Percentiles rank a stretch among this genome's conserved stretches.
Evolutionary conservation across 345 rosid genomes (phyloP).

Genomic region (Hibiscus tridactylites): DNA sequence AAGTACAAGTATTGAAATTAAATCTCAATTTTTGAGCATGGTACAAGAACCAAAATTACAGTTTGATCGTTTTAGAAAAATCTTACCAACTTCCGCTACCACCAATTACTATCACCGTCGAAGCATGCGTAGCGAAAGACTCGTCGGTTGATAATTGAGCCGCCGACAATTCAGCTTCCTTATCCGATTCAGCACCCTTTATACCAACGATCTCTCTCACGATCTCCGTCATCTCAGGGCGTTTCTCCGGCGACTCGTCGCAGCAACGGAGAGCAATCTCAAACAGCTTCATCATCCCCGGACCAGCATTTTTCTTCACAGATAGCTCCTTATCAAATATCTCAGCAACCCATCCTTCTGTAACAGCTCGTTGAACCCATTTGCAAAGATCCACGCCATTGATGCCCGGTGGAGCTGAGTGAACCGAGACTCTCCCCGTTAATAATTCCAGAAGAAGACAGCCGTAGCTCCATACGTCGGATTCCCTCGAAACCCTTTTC

Average conservation of each 20-base stretch:
- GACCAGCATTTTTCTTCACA: slow-evolving; percentile 21
- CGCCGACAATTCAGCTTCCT: slow-evolving; percentile 18
- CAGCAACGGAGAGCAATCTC: slow-evolving; percentile 41
- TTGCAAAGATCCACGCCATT: slow-evolving; percentile 41
- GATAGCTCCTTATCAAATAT: slow-evolving; percentile 43
- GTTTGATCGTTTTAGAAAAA: background rate
- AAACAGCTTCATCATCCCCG: slow-evolving; percentile 36
- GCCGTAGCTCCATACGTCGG: slow-evolving; percentile 57
- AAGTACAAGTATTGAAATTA: background rate
- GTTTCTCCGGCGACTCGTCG: slow-evolving; percentile 31
- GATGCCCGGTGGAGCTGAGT: slow-evolving; percentile 38
- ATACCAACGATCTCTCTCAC: slow-evolving; percentile 24
- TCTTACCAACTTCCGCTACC: background rate
- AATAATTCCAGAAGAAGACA: slow-evolving; percentile 40
- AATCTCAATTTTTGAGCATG: background rate
- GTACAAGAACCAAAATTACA: background rate
- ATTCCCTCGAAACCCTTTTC: slow-evolving; percentile 28
- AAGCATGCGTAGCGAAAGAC: slow-evolving; percentile 18
- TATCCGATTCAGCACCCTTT: slow-evolving; percentile 15
- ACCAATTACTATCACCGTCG: background rate
- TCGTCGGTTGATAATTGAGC: slow-evolving; percentile 29
- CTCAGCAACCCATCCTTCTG: slow-evolving; percentile 62
- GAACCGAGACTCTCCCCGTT: slow-evolving; percentile 27
- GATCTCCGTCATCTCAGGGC: slow-evolving; percentile 43
- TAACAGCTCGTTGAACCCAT: slow-evolving; percentile 52